phyloP scores from a whole-genome alignment of 345 rosid genomes.

The Pelargonium nanum region DNA sequence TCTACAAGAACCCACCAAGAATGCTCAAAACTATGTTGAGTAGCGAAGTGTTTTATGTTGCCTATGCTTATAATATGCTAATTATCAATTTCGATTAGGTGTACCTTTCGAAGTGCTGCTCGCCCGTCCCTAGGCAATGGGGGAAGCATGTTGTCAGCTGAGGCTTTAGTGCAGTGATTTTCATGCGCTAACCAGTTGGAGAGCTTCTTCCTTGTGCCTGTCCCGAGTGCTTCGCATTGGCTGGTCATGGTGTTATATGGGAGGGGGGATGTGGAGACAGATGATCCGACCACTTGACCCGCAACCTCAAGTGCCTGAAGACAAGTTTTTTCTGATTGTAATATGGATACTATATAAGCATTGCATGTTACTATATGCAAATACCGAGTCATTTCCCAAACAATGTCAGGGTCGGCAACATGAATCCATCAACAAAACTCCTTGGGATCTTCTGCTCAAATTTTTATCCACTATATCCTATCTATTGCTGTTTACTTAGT shows the following conservation, averaged over 20 bases:
- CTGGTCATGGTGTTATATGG: constrained; percentile 72
- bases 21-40: neutral
- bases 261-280: constrained; percentile 77
- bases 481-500: too few relatives aligned
- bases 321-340: constrained; percentile 3
- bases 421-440: too few relatives aligned
- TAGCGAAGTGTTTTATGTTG: neutral
- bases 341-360: neutral
- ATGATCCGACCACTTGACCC: constrained; percentile 79
- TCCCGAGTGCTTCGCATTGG: constrained; percentile 80
- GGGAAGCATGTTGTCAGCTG: constrained; percentile 16
- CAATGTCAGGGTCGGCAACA: too few relatives aligned
- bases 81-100: neutral
- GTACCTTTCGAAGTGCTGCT: constrained; percentile 39
- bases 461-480: too few relatives aligned
- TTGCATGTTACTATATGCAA: too few relatives aligned
- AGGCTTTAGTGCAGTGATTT: constrained; percentile 28
- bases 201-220: constrained; percentile 70
- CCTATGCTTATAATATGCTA: neutral
- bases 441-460: too few relatives aligned
- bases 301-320: constrained; percentile 89
- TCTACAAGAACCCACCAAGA: constrained; percentile 16
- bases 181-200: constrained; percentile 81
- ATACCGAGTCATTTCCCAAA: too few relatives aligned
- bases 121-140: constrained; percentile 16